These are phyloP conservation scores for Naematelia aurantialba DNA, from an alignment of 768 basidiomycete species.

Conservation along the genomic window DNA sequence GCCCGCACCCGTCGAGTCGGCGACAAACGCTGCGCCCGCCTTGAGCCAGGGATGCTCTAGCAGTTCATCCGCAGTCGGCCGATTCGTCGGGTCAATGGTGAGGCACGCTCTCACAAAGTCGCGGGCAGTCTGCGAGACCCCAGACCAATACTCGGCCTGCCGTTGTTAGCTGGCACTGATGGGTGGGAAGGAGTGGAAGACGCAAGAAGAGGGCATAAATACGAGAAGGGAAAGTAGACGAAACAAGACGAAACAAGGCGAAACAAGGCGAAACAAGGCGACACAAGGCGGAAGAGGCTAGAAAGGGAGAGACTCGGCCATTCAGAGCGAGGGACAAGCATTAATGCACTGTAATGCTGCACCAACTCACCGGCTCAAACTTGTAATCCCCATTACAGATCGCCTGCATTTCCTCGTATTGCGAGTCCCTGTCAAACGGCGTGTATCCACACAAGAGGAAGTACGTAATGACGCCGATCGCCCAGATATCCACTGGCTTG, in stretches of 20 bases:
- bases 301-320: no score
- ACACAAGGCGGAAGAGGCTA: no score
- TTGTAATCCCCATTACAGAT: slow-evolving; percentile 90
- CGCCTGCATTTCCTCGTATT: slow-evolving; percentile 81
- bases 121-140: slow-evolving; percentile 57
- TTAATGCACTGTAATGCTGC: no score
- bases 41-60: slow-evolving; percentile 74
- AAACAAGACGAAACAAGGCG: no score
- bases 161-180: slow-evolving; percentile 5
- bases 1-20: slow-evolving; percentile 58
- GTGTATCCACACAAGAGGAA: slow-evolving; percentile 88
- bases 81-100: slow-evolving; percentile 70
- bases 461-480: slow-evolving; percentile 97
- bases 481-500: slow-evolving; percentile 94
- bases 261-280: no score
- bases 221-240: no score
- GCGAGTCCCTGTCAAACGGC: slow-evolving; percentile 87
- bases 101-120: slow-evolving; percentile 78
- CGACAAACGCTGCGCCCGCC: slow-evolving; percentile 55
- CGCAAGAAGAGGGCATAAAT: no score
- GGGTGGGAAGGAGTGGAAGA: slow-evolving; percentile 4
- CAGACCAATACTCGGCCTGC: slow-evolving; percentile 53
- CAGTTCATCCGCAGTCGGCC: slow-evolving; percentile 74
- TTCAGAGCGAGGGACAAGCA: no score
- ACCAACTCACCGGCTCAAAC: slow-evolving; percentile 64